Conservation (phyloP, 2,329 filamentous ascomycete genomes). For the Nemania abortiva region DNA sequence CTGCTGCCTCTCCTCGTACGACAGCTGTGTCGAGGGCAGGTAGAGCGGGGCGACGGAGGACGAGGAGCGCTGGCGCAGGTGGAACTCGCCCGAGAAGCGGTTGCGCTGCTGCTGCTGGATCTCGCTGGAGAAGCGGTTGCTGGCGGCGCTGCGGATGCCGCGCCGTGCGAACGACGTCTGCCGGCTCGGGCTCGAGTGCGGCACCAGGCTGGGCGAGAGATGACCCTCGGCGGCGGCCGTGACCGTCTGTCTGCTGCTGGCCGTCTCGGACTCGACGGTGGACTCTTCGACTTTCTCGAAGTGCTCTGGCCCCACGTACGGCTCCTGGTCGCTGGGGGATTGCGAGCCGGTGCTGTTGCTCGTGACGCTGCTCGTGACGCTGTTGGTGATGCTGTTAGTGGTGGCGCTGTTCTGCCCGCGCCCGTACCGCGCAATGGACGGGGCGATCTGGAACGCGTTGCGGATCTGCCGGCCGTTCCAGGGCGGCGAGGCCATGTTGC, state of each 20-base stretch:
- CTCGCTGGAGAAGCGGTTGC: constrained; percentile 37
- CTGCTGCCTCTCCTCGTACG: constrained; percentile 22
- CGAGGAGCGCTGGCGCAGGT: constrained; percentile 37
- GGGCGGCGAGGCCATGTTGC: constrained; percentile 29
- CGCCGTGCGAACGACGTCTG: constrained; percentile 32
- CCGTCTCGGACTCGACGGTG: constrained; percentile 30
- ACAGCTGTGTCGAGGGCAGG: constrained; percentile 30
- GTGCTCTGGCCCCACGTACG: constrained; percentile 38
- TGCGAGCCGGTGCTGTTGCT: constrained; percentile 4
- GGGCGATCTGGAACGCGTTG: constrained; percentile 46
- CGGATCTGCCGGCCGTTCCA: constrained; percentile 48
- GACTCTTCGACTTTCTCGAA: constrained; percentile 42
- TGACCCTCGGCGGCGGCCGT: background rate
- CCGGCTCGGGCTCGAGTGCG: constrained; percentile 34
- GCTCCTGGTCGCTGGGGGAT: constrained; percentile 21
- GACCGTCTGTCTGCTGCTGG: constrained; percentile 20
- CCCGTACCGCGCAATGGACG: constrained; percentile 43
- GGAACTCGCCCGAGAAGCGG: constrained; percentile 36
- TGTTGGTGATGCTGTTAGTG: background rate
- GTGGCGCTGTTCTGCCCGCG: background rate
- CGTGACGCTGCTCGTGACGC: background rate
- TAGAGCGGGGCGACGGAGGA: constrained; percentile 38
- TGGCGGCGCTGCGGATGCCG: constrained; percentile 24
- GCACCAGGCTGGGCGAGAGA: constrained; percentile 24
- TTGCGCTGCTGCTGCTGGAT: constrained; percentile 35